Conservation (phyloP, 345 rosid genomes). For the Boechera stricta region DNA sequence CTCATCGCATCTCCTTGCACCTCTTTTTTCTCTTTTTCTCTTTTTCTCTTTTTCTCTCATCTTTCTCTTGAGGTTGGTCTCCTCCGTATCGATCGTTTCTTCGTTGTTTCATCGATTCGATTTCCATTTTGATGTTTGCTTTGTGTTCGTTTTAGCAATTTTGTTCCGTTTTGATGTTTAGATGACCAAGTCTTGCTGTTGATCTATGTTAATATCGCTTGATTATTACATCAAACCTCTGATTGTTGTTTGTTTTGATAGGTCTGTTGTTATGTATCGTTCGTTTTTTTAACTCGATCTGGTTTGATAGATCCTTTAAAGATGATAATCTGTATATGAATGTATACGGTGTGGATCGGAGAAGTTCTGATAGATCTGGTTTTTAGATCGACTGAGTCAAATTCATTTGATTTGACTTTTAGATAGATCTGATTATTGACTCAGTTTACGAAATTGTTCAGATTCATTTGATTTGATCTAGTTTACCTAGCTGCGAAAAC, state of each 20-base stretch:
- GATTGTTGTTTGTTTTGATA: background rate
- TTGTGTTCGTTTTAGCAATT: background rate
- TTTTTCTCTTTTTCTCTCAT: background rate
- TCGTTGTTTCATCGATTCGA: too few species aligned
- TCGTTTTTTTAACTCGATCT: background rate
- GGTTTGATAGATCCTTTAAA: background rate
- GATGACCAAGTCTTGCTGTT: background rate
- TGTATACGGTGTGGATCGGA: too few species aligned
- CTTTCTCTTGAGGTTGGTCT: constrained; percentile 14
- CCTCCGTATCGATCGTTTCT: background rate
- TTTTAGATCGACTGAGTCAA: too few species aligned
- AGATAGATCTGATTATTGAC: background rate
- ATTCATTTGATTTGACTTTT: too few species aligned
- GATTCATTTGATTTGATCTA: constrained; percentile 17
- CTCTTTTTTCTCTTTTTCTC: background rate
- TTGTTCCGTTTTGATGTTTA: background rate
- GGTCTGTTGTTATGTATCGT: background rate
- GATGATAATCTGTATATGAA: background rate
- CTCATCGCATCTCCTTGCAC: constrained; percentile 22
- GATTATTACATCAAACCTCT: background rate
- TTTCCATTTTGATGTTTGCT: background rate
- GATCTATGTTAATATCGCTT: background rate
- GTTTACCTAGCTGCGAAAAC: background rate
- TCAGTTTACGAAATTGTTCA: background rate
- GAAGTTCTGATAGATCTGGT: too few species aligned